These are phyloP conservation scores for Mycotypha africana DNA, from an alignment of 371 early-diverging fungal genomes.

Conservation along the genomic window DNA sequence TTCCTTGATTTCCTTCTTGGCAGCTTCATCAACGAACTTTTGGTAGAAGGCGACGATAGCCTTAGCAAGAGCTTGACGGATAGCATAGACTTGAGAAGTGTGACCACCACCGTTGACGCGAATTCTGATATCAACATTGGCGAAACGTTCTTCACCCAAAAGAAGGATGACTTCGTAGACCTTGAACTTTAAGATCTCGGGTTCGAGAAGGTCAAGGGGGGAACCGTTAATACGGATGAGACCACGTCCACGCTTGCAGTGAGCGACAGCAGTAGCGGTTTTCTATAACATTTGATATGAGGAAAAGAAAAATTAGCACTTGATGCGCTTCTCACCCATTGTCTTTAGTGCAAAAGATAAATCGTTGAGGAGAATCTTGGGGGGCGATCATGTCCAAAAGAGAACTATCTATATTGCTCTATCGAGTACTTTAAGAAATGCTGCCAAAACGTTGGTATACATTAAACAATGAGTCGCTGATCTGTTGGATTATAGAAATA, in stretches of 20 bases:
- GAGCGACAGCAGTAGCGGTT: not conserved
- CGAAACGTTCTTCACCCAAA: conserved; percentile 93
- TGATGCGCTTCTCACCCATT: too few relatives aligned
- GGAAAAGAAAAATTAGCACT: not conserved
- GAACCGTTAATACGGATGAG: conserved; percentile 92
- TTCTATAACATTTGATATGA: not conserved
- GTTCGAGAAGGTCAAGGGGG: conserved; percentile 93
- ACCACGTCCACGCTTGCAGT: not conserved
- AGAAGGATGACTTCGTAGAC: conserved; percentile 97
- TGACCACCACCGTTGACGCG: conserved; percentile 97
- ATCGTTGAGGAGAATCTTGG: not conserved
- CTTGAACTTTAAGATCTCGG: conserved; percentile 95
- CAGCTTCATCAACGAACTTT: conserved; percentile 97
- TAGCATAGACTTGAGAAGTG: conserved; percentile 56
- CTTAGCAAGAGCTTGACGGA: conserved; percentile 95
- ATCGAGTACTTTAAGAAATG: too few relatives aligned
- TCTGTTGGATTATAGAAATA: too few relatives aligned
- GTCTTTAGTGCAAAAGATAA: too few relatives aligned
- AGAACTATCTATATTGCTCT: too few relatives aligned
- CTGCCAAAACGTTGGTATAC: too few relatives aligned
- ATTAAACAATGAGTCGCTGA: too few relatives aligned
- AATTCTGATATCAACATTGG: conserved; percentile 95
- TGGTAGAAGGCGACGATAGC: conserved; percentile 99
- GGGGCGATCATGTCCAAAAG: too few relatives aligned
- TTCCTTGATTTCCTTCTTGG: conserved; percentile 68